Evolutionary conservation across 140 eudicot species (phyloP).

Genomic region (Senecio squalidus): DNA sequence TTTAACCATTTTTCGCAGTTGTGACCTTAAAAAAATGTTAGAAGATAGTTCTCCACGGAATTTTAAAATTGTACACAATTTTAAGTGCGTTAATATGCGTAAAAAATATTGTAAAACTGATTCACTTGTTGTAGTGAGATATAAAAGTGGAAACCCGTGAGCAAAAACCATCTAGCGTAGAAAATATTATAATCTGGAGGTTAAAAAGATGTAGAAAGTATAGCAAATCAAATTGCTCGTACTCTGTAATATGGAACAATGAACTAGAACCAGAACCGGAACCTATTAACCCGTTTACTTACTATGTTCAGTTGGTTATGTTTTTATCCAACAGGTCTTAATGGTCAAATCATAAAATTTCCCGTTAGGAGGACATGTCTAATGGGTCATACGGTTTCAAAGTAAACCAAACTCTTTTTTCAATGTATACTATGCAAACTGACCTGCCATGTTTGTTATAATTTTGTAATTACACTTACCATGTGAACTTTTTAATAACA

Average conservation of each 20-base stretch:
- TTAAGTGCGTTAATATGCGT: not conserved
- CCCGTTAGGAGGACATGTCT: not conserved
- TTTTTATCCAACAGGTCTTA: not conserved
- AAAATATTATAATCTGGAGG: too few species aligned
- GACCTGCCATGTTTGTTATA: too few species aligned
- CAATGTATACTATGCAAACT: not conserved
- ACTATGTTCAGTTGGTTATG: too few species aligned
- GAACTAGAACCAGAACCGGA: not conserved
- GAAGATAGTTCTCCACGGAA: not conserved
- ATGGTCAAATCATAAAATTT: not conserved
- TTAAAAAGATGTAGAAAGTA: not conserved
- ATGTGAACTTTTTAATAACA: too few species aligned
- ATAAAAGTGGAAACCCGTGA: not conserved
- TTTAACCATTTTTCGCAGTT: too few species aligned
- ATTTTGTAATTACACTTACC: too few species aligned
- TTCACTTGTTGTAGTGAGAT: not conserved
- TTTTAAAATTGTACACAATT: not conserved
- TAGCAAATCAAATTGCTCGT: too few species aligned
- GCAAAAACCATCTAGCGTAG: too few species aligned
- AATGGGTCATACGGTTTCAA: not conserved
- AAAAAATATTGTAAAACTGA: not conserved
- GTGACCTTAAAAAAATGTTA: too few species aligned
- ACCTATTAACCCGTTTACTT: too few species aligned
- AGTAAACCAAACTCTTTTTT: not conserved
- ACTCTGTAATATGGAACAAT: not conserved